Base-by-base conservation (phyloP, 352 stramenopile species). In the Globisporangium irregulare region DNA sequence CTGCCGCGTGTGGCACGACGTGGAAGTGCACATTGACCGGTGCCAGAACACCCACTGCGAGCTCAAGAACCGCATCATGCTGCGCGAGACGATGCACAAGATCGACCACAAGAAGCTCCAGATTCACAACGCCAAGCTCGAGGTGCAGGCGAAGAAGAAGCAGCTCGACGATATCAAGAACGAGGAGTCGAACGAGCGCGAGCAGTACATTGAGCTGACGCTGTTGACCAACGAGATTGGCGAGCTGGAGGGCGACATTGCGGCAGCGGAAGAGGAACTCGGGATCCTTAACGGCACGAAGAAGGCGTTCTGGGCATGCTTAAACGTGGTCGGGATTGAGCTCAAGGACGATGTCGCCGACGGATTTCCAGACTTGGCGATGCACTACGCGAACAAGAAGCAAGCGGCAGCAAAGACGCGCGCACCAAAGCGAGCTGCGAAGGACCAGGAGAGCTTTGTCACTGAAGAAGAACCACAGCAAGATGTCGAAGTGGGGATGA, bases 41-140 rank as follows among this genome's bases (percentile, higher is more conserved):
- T 91, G 83, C 60, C 69, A 79, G 65, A 89, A 91, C 74, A 59
- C 70, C 22, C 73, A 87, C 38, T 91, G 83, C 62, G 83, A 91
- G 75, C 87, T 91, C 59, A 84, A 83, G 55, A 87, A 82, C 68
- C 83, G 83, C 53, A 82, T 91, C 43, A 79, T 91, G 73, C 70
- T 89, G 12, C 81, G 83, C 18, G 83, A 91, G 60, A 91, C 81
- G 32, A 87, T 89, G 81, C 81, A 91, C 78, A 90, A 89, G 68
- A 77, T 91, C 34, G 78, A 92, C 24, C 78, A 87, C 66, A 83
- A 83, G 67, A 79, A 86, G 58, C 69, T 86, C 27, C 73, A 87
- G 70, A 69, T 88, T 22, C 59, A 70, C n/a, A 66, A 68, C 7
- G 51, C 69, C 1, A 78, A 76, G 48, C 50, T 46, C 24, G 75